Base-by-base conservation (phyloP, 2,329 filamentous ascomycete species). In the Dactylella cylindrospora region DNA sequence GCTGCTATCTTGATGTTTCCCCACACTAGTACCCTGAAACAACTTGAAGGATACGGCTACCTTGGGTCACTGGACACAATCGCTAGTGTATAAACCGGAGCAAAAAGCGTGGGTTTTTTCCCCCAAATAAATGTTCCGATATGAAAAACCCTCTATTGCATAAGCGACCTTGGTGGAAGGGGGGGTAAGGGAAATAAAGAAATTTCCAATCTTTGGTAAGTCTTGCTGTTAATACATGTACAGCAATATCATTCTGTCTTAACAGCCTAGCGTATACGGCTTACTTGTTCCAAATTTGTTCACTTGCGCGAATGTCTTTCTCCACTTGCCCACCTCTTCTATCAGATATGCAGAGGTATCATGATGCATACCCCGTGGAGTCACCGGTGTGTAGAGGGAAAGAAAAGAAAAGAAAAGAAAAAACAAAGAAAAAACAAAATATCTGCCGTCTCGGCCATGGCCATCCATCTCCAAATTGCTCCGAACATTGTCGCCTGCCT, bases 211-310 rank as follows among this genome's bases (percentile, higher is more conserved):
- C 36, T 6, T 35, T 53, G 47, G 41, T 53, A 35, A 39, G 15
- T 50, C 29, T n/a, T n/a, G n/a, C n/a, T n/a, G n/a, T n/a, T 62
- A 62, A 54, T 62, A 62, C 36, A 44, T 61, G 41, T 54, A 54
- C 32, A 33, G 50, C 25, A 62, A 62, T 61, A 61, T 53, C 5
- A 61, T 61, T 53, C 54, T 44, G 36, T 40, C 44, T 62, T 62
- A 62, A 43, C 26, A 62, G 36, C 46, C 26, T 49, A 49, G 45
- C 49, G 33, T 62, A 62, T 62, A 62, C 43, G 49, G 57, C 49
- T 62, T 62, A 62, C 53, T 36, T 54, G 29, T 39, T 44, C 33
- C 20, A 5, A 23, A 20, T 23, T 38, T 26, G 22, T 25, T 45
- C 41, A 35, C 53, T 47, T 23, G n/a, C 23, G 20, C 22, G 29